A percentile compares a stretch with the other conserved stretches of the same genome.
Conservation (phyloP, 306 rosid genomes). For the Fragaria iinumae region DNA sequence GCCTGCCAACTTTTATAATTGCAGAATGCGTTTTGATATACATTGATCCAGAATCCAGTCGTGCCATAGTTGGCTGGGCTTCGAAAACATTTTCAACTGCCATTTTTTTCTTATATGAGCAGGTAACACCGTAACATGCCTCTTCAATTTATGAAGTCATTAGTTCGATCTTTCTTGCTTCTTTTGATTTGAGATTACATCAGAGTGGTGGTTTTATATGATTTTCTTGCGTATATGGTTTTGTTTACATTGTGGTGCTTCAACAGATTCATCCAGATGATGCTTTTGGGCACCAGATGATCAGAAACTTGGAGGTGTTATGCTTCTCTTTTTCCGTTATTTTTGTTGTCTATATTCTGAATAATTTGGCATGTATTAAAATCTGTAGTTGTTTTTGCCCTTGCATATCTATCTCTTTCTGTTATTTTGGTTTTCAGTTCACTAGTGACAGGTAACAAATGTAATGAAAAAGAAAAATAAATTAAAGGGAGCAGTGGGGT, state of each 20-base stretch:
- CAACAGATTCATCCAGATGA: slow-evolving; percentile 88
- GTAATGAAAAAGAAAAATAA: background rate
- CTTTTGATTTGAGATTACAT: background rate
- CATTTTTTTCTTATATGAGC: slow-evolving; percentile 87
- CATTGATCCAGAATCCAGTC: slow-evolving; percentile 88
- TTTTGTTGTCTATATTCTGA: background rate
- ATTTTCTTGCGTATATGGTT: slow-evolving; percentile 15
- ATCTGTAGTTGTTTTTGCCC: background rate
- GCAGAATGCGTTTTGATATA: slow-evolving; percentile 99
- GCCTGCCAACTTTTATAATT: slow-evolving; percentile 99
- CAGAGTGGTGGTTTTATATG: background rate
- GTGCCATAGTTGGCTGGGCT: slow-evolving; percentile 78
- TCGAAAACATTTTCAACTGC: slow-evolving; percentile 71
- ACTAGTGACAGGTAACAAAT: background rate
- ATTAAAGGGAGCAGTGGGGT: background rate
- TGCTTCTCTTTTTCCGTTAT: background rate
- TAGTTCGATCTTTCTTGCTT: slow-evolving; percentile 1
- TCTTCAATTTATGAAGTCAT: slow-evolving; percentile 15
- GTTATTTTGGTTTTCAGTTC: background rate
- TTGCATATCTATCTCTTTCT: background rate
- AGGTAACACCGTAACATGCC: slow-evolving; percentile 44
- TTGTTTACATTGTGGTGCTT: slow-evolving; percentile 30
- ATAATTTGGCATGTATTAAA: background rate
- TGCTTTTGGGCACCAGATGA: slow-evolving; percentile 98
- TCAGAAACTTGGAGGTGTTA: slow-evolving; percentile 82